Base-by-base conservation (phyloP, 345 rosid species). In the Aquilaria malaccensis region DNA sequence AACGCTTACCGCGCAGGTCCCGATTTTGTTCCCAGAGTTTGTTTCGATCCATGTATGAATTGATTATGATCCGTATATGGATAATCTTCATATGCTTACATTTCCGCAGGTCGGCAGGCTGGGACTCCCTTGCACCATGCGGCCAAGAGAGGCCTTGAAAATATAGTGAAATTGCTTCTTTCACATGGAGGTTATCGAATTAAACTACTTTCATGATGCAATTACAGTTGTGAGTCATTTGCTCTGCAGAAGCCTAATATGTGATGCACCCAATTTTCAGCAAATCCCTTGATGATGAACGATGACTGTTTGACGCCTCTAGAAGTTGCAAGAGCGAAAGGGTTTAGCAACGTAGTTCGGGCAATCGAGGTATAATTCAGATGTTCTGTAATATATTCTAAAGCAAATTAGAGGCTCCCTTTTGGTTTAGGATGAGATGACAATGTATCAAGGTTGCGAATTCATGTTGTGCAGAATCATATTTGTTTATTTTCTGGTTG, bases 61-160 rank as follows among this genome's bases (percentile, higher is more conserved):
- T 22, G 3, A 58, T 50, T 33, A 37, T 51, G 43, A 9, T 22
- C 43, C 0, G 43, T 37, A 13, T 55, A 33, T 50, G 59, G 30
- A 13, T 22, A 13, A 37, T 50, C 4, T 14, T 41, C 15, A 7
- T 1, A 52, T 58, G n/a, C 13, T 61, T 31, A 30, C 50, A 2
- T 10, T 33, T 60, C 22, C 13, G 15, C 48, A 94, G 99, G 86
- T 76, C 89, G 97, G 22, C 80, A 70, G 60, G 97, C 79, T 0
- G 97, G 99, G 43, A 95, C 95, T 65, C 97, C 99, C 14, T 78
- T 91, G 70, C 97, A 95, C 67, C 99, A 95, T 76, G 99, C 99
- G 9, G 96, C 96, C 3, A 95, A 95, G 77, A 79, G 89, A 72
- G 99, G 99, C 56, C 88, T 85, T 61, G 89, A 78, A 62, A 76